Evolutionary conservation across 495 filamentous ascomycete species (phyloP).

Genomic region (Neurospora pannonica): DNA sequence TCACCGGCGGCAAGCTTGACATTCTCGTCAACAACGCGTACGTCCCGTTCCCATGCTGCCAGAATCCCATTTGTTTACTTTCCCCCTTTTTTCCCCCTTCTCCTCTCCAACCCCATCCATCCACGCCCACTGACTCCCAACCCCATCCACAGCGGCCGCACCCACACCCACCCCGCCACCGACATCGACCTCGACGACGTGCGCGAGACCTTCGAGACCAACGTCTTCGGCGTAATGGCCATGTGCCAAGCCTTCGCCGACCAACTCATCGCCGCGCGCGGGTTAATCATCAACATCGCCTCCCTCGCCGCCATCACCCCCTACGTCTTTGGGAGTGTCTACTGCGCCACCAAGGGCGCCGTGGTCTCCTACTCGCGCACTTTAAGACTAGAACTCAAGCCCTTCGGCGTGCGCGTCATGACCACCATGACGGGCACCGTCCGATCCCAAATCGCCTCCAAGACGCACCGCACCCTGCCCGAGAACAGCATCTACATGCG

Average conservation of each 20-base stretch:
- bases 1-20: slow-evolving; percentile 51
- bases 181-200: slow-evolving; percentile 44
- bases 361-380: slow-evolving; percentile 40
- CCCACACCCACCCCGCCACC: slow-evolving; percentile 41
- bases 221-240: slow-evolving; percentile 50
- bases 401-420: slow-evolving; percentile 46
- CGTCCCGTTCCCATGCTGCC: slow-evolving; percentile 4
- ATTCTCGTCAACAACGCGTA: slow-evolving; percentile 60
- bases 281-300: slow-evolving; percentile 47
- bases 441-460: slow-evolving; percentile 33
- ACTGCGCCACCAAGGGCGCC: slow-evolving; percentile 46
- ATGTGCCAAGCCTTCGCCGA: slow-evolving; percentile 47
- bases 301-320: slow-evolving; percentile 38
- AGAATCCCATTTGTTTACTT: background rate
- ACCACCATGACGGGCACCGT: slow-evolving; percentile 43
- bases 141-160: slow-evolving; percentile 30
- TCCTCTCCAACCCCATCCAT: background rate
- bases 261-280: slow-evolving; percentile 41
- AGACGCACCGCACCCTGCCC: slow-evolving; percentile 28
- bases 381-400: slow-evolving; percentile 43
- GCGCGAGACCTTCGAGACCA: slow-evolving; percentile 49
- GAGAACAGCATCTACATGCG: slow-evolving; percentile 32
- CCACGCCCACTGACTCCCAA: background rate
- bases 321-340: slow-evolving; percentile 40
- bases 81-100: background rate